Base-by-base conservation (phyloP, 768 basidiomycete species). In the Suillus subaureus region DNA sequence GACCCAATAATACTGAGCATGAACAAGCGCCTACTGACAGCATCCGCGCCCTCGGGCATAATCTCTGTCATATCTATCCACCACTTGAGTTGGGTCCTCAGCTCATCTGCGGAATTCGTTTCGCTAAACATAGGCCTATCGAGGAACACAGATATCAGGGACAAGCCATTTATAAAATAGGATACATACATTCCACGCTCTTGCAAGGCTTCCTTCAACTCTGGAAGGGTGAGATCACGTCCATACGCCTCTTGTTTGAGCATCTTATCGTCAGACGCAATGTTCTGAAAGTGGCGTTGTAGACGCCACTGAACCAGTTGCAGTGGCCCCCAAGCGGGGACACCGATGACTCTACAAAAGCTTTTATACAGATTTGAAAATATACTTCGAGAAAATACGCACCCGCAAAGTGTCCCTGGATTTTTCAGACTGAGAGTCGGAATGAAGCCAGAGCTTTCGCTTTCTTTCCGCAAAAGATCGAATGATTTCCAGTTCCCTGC, bases 131-230 rank as follows among this genome's bases (percentile, higher is more conserved):
- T 37, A 35, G 49, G 39, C 47, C 35, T 37, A 35, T 28, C 31
- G 61, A 65, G 26, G n/a, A 58, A 47, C 21, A 51, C 40, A 49
- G 63, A 12, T 23, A 26, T 68, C 49, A 65, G 58, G 12, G 18
- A 18, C 49, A 11, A 15, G n/a, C 21, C 18, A 21, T 21, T 18
- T 18, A 42, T 8, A 31, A 40, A 60, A 42, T 43, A 16, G 26
- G 42, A 18, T 21, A 82, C 91, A 73, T 73, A 94, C 93, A 93
- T 82, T 70, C 90, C 93, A 66, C 93, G 88, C 74, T 93, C 92
- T 65, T 84, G 80, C 16, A 94, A 80, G 4, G 91, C 89, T 63
- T 91, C 85, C 35, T 81, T 78, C 7, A 93, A 78, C 68, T 89
- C 90, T 4, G 79, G 78, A 23, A 79, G 72, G 3, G 85, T 84